phyloP scores from a whole-genome alignment of 148 eudicot species.

The Camellia granthamiana region DNA sequence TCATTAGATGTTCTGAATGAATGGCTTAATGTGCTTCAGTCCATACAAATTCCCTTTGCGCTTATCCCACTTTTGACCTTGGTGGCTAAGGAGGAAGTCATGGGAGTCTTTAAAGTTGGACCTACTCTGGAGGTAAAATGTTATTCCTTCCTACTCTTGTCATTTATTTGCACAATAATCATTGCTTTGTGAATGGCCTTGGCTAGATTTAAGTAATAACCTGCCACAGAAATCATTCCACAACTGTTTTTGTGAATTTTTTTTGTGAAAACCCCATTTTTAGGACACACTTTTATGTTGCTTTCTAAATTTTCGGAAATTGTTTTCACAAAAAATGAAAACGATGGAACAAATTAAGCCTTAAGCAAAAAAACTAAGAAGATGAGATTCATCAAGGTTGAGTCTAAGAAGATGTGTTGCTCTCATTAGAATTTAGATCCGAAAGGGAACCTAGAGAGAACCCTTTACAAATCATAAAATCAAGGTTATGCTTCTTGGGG shows the following conservation, averaged over 20 bases:
- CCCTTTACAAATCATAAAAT: background rate
- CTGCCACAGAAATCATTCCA: background rate
- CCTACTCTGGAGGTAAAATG: conserved; percentile 53
- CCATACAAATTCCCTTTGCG: conserved; percentile 84
- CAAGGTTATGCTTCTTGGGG: background rate
- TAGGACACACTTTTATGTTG: too few species aligned
- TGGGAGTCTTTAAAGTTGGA: conserved; percentile 71
- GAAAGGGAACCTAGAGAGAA: background rate
- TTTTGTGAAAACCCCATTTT: too few species aligned
- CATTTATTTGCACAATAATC: background rate
- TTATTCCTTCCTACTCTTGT: background rate
- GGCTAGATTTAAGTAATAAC: background rate
- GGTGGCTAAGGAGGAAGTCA: conserved; percentile 66
- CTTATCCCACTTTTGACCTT: conserved; percentile 79
- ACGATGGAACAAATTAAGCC: background rate
- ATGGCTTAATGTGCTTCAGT: conserved; percentile 91
- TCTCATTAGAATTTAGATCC: background rate
- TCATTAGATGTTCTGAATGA: conserved; percentile 69
- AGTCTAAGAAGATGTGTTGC: background rate
- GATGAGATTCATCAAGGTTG: background rate
- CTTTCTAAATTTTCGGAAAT: background rate
- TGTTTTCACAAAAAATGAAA: background rate
- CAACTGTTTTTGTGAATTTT: too few species aligned
- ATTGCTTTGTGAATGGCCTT: conserved; percentile 7
- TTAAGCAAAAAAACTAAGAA: background rate